phyloP scores from a whole-genome alignment of 768 basidiomycete genomes.

The Kwoniella mangroviensis region DNA sequence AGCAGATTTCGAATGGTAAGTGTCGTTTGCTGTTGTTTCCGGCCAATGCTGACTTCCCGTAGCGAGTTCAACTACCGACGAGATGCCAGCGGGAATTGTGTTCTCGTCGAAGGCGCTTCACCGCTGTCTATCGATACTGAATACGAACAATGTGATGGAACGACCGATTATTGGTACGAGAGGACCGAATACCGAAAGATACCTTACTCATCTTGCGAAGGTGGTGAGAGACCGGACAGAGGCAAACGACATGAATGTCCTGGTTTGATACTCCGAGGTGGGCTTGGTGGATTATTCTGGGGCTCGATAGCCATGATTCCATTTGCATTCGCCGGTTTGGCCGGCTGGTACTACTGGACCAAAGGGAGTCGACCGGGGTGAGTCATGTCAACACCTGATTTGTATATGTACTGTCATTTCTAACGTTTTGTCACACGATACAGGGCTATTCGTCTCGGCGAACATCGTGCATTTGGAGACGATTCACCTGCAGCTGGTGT shows the following conservation, averaged over 20 bases:
- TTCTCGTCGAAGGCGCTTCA: constrained; percentile 71
- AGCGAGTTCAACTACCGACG: constrained; percentile 93
- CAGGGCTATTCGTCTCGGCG: constrained; percentile 52
- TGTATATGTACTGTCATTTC: not conserved
- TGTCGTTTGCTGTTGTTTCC: not conserved
- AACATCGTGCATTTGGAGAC: constrained; percentile 57
- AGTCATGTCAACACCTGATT: constrained; percentile 48
- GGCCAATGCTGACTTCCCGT: constrained; percentile 14
- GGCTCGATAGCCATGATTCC: constrained; percentile 74
- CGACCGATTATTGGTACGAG: constrained; percentile 82
- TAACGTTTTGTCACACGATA: not conserved
- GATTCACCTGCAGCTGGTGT: constrained; percentile 62
- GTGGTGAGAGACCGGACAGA: constrained; percentile 75
- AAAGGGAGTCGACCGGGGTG: constrained; percentile 77
- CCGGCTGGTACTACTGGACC: constrained; percentile 81
- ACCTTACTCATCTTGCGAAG: constrained; percentile 83
- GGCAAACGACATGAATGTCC: constrained; percentile 79
- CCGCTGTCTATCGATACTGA: constrained; percentile 62
- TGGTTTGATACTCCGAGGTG: constrained; percentile 63
- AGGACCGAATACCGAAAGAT: constrained; percentile 90
- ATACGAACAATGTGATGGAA: constrained; percentile 56
- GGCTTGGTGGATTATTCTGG: constrained; percentile 82
- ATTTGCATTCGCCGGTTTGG: constrained; percentile 73
- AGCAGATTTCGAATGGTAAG: constrained; percentile 93
- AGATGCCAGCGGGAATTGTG: constrained; percentile 72